Evolutionary conservation across 176 grass and related monocot genomes (phyloP), one percentile per base, ranked within the genome.

Genomic region (Triticum monococcum): DNA sequence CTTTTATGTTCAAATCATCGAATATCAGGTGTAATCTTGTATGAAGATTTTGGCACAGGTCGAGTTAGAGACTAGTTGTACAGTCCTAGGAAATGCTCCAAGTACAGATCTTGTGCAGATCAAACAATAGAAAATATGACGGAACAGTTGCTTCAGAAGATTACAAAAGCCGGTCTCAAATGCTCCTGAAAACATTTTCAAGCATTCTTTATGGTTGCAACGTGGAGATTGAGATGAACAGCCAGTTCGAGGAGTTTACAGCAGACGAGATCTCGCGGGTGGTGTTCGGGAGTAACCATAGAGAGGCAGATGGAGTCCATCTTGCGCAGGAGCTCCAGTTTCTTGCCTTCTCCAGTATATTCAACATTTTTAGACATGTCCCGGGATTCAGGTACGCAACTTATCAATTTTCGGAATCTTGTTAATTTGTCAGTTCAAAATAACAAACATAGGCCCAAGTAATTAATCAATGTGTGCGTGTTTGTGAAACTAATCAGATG

Each of bases 401-500:
- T 74, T 73, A 7, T 26, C 45, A 12, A 8, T 37, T 54, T 7
- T 54, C 5, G 5, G 50, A 54, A 54, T 18, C 16, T 16, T 16
- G 5, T 54, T 54, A 8, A 46, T 74, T 74, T 7, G 11, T 17
- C 14, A 26, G 23, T 5, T 31, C 72, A 30, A 52, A 52, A 54
- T 54, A 54, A 18, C 16, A 18, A 54, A 18, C 50, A 18, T 54
- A 54, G 50, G 16, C 14, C 14, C 50, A 54, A 17, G 16, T 54
- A 54, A 54, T 18, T 54, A 54, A 54, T 7, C 5, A 54, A 54
- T 18, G 16, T 18, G 50, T 18, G 14, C 1, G 2, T 31, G 43
- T 54, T 54, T 76, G 45, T 31, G 45, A 54, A 54, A 76, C 32
- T 25, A 50, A 75, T n/a, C 52, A 84, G 74, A 57, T 89, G 68